phyloP scores from a whole-genome alignment of 441 rosid species.

The Erysimum cheiri region DNA sequence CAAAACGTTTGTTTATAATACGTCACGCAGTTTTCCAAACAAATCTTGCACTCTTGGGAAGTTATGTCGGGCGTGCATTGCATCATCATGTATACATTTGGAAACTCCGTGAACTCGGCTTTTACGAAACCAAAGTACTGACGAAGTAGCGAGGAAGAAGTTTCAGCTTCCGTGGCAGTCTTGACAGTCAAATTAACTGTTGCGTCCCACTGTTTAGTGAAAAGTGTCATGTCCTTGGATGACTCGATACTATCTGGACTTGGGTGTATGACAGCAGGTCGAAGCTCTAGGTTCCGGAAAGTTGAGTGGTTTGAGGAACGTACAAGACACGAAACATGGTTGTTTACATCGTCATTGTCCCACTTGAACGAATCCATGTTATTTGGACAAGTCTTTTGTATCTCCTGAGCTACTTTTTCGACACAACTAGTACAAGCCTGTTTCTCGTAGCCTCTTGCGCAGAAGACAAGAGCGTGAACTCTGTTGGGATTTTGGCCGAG shows the following conservation, averaged over 20 bases:
- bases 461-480: constrained; percentile 26
- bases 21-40: constrained; percentile 31
- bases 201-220: constrained; percentile 32
- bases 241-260: neutral
- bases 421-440: constrained; percentile 9
- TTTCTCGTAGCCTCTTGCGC: constrained; percentile 4
- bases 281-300: neutral
- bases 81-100: constrained; percentile 42
- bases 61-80: constrained; percentile 50
- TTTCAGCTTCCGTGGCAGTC: constrained; percentile 19
- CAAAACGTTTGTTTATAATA: constrained; percentile 8
- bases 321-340: constrained; percentile 27
- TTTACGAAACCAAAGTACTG: constrained; percentile 37
- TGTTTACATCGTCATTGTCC: neutral
- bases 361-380: neutral
- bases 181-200: constrained; percentile 20
- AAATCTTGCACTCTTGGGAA: constrained; percentile 39
- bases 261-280: neutral
- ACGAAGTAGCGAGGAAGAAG: constrained; percentile 26
- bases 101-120: constrained; percentile 22
- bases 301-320: constrained; percentile 30
- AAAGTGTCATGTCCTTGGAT: constrained; percentile 29
- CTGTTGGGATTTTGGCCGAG: neutral
- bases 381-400: neutral
- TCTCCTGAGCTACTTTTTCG: neutral